Percentiles rank a stretch among this genome's conserved stretches.
These are phyloP conservation scores for Pittosporum tobira DNA, from an alignment of 129 eudicot genomes.

Conservation along the genomic window DNA sequence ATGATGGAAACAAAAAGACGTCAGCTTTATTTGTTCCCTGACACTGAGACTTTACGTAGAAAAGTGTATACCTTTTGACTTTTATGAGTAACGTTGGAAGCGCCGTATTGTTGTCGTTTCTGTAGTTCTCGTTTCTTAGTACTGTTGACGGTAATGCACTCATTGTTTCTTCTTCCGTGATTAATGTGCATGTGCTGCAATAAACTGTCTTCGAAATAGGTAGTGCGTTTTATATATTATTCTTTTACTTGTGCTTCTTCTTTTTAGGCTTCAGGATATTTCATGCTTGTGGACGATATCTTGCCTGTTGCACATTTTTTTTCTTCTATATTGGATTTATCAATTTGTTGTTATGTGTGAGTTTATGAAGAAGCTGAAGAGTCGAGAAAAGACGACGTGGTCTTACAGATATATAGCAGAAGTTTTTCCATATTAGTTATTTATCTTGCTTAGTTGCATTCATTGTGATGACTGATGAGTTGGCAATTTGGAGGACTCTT, in stretches of 20 bases:
- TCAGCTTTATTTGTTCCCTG: background rate
- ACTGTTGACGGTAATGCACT: background rate
- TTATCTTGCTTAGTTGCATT: no score
- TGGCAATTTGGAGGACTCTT: no score
- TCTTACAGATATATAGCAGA: no score
- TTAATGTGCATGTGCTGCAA: background rate
- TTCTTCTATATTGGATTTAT: no score
- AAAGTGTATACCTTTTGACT: background rate
- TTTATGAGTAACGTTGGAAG: no score
- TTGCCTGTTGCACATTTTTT: background rate
- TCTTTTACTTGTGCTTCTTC: background rate
- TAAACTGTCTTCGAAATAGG: background rate
- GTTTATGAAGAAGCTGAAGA: no score
- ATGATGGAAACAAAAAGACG: background rate
- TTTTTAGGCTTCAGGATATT: background rate
- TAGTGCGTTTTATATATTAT: background rate
- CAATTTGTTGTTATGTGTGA: no score
- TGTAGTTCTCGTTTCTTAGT: background rate
- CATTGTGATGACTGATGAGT: no score
- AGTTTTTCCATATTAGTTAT: no score
- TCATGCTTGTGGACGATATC: background rate
- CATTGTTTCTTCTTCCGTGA: no score
- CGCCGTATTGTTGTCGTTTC: background rate
- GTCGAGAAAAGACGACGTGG: no score
- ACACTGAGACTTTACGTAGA: background rate